phyloP scores from a whole-genome alignment of 2,329 filamentous ascomycete genomes.

The Epichloe hybrida region DNA sequence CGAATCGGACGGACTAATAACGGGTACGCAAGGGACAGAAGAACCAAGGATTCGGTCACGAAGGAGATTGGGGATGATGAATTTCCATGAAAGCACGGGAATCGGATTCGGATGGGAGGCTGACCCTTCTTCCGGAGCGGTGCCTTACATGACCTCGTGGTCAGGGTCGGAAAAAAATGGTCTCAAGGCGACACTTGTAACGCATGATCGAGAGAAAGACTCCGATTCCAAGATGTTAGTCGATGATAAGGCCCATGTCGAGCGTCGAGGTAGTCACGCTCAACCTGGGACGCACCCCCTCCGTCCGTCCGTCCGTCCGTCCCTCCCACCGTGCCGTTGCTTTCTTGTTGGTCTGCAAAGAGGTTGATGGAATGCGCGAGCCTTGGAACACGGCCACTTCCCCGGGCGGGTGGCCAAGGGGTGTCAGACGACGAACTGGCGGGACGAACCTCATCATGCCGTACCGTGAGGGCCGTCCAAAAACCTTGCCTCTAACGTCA shows the following conservation, averaged over 20 bases:
- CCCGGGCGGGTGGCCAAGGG: background rate
- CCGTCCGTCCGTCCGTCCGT: slow-evolving; percentile 6
- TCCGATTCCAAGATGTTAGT: slow-evolving; percentile 16
- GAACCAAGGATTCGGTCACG: slow-evolving; percentile 1
- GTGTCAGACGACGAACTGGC: slow-evolving; percentile 6
- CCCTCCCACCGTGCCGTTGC: background rate
- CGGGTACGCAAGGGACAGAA: slow-evolving; percentile 4
- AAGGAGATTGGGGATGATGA: background rate
- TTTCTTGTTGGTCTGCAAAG: too few species aligned
- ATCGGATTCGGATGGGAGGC: background rate
- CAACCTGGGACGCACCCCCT: slow-evolving; percentile 15
- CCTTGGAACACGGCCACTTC: background rate
- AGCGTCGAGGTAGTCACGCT: slow-evolving; percentile 23
- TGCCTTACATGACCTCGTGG: slow-evolving; percentile 20
- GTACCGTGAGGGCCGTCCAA: slow-evolving; percentile 1
- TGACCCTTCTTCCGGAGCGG: slow-evolving; percentile 9
- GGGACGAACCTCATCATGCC: slow-evolving; percentile 8
- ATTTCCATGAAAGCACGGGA: background rate
- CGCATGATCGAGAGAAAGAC: slow-evolving; percentile 14
- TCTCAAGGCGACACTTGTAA: slow-evolving; percentile 6
- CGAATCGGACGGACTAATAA: background rate
- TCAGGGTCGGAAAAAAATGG: slow-evolving; percentile 7
- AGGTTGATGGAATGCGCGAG: background rate
- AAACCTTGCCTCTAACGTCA: background rate
- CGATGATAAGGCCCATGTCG: slow-evolving; percentile 13